Evolutionary conservation across 108 stramenopile species (phyloP).

Genomic region (Pseudonitzschia multiseries): DNA sequence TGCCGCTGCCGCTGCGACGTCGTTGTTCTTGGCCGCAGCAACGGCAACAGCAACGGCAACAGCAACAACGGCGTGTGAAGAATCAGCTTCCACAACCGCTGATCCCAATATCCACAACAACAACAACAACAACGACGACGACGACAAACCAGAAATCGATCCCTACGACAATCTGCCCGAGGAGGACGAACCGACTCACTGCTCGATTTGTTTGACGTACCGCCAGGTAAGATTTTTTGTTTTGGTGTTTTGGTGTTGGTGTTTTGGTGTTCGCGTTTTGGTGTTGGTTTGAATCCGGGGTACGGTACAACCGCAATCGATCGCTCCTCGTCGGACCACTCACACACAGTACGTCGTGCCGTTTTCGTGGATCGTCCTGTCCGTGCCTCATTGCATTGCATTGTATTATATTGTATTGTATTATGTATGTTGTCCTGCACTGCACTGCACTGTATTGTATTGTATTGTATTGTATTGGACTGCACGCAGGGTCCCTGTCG

Average conservation of each 20-base stretch:
- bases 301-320: neutral
- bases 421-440: too few relatives aligned
- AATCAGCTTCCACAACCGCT: too few relatives aligned
- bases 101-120: too few relatives aligned
- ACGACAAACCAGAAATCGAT: slow-evolving; percentile 20
- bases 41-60: too few relatives aligned
- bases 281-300: too few relatives aligned
- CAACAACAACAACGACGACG: neutral
- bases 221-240: slow-evolving; percentile 35
- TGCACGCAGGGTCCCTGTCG: slow-evolving; percentile 76
- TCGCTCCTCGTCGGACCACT: neutral
- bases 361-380: too few relatives aligned
- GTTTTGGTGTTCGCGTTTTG: neutral
- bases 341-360: too few relatives aligned
- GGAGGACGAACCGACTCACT: slow-evolving; percentile 79
- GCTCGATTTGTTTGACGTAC: slow-evolving; percentile 82
- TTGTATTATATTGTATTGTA: neutral
- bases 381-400: slow-evolving; percentile 1
- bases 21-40: too few relatives aligned
- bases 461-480: neutral
- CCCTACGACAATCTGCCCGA: slow-evolving; percentile 69
- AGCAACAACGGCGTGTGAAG: too few relatives aligned
- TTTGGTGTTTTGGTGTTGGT: neutral
- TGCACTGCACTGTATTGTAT: neutral
- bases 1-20: too few relatives aligned